Conservation (phyloP, 768 basidiomycete genomes). For the Lentinula boryana region DNA sequence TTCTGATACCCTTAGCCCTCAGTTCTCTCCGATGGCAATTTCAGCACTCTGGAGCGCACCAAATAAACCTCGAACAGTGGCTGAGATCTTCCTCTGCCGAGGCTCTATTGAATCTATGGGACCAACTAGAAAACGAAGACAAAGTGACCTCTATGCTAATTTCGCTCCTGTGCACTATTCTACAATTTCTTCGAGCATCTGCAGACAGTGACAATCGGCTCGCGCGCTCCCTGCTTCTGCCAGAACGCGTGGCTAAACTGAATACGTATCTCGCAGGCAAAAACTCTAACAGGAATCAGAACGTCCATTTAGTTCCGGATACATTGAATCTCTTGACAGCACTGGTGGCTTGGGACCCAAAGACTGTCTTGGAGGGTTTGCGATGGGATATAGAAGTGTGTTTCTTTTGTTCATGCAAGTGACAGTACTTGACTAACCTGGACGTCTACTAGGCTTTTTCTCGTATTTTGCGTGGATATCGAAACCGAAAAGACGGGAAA, state of each 20-base stretch:
- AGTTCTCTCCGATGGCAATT: background rate
- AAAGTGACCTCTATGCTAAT: background rate
- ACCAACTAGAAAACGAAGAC: background rate
- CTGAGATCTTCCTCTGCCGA: background rate
- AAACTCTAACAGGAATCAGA: background rate
- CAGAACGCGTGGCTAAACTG: background rate
- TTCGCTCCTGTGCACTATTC: background rate
- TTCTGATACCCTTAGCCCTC: slow-evolving; percentile 1
- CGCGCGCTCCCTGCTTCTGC: background rate
- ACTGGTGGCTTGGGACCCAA: background rate
- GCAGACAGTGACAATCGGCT: background rate
- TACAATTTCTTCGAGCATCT: background rate
- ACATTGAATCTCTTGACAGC: background rate
- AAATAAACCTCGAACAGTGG: background rate
- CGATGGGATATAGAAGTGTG: slow-evolving; percentile 1
- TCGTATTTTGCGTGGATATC: background rate
- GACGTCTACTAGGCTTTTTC: background rate
- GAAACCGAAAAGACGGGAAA: background rate
- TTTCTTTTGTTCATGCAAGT: background rate
- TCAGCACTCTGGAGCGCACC: background rate
- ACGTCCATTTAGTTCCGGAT: background rate
- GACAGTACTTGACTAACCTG: background rate
- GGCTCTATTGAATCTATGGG: slow-evolving; percentile 1
- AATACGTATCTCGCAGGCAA: background rate
- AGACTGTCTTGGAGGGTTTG: background rate